phyloP scores from a whole-genome alignment of 2,329 filamentous ascomycete species.

The Phaeosphaeriaceae sp. region DNA sequence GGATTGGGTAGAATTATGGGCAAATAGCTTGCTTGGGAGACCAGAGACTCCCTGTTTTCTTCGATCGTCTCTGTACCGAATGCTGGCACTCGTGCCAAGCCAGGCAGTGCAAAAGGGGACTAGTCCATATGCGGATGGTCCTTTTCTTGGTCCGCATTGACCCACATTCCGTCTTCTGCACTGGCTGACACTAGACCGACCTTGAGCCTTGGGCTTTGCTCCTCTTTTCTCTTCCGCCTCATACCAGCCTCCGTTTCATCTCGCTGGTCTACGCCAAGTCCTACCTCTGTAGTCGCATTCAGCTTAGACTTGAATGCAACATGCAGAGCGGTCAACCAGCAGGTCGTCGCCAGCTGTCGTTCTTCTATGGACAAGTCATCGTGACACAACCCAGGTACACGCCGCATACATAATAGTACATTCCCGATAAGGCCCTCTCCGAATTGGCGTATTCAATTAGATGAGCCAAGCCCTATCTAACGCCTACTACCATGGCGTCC shows the following conservation, averaged over 20 bases:
- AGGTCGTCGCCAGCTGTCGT: slow-evolving; percentile 7
- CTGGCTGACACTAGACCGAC: neutral
- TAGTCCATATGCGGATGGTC: too few relatives aligned
- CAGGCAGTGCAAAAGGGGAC: neutral
- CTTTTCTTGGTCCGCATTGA: too few relatives aligned
- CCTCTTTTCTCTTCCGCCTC: neutral
- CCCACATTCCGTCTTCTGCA: too few relatives aligned
- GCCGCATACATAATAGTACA: slow-evolving; percentile 11
- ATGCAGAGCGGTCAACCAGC: neutral
- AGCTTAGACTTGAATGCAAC: too few relatives aligned
- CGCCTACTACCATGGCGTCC: slow-evolving; percentile 9
- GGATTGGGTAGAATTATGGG: too few relatives aligned
- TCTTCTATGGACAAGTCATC: neutral
- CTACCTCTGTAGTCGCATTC: too few relatives aligned
- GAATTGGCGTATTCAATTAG: slow-evolving; percentile 11
- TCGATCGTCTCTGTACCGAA: too few relatives aligned
- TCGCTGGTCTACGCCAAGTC: too few relatives aligned
- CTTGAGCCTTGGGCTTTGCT: too few relatives aligned
- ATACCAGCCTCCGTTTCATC: slow-evolving; percentile 3
- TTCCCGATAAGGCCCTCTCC: slow-evolving; percentile 11
- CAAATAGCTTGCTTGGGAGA: too few relatives aligned
- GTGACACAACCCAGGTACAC: slow-evolving; percentile 8
- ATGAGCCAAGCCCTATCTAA: slow-evolving; percentile 21
- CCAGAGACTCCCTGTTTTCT: too few relatives aligned
- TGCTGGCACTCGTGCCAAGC: neutral